Conservation (phyloP, 331 rosid species). For the Malus hybrid region DNA sequence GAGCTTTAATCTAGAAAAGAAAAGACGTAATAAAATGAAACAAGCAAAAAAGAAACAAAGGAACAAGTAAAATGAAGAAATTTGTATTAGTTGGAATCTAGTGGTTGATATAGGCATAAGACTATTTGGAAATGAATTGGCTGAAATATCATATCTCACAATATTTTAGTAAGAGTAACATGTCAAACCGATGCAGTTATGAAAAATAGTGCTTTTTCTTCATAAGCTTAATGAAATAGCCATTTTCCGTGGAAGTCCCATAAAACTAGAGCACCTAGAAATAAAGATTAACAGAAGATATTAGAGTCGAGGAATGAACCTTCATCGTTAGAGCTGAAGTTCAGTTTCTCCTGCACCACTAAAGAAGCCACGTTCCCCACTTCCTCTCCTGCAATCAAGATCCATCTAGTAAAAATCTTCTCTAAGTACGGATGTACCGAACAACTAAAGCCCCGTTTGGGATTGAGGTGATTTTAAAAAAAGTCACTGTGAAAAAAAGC, state of each 20-base stretch:
- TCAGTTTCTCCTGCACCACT: conserved; percentile 99
- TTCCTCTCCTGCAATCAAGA: conserved; percentile 69
- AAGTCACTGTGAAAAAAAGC: no score
- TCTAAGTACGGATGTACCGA: neutral
- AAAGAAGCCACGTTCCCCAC: conserved; percentile 87
- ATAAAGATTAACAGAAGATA: conserved; percentile 9
- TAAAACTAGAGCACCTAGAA: neutral
- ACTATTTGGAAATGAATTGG: neutral
- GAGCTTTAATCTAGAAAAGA: neutral
- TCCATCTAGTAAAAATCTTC: conserved; percentile 4
- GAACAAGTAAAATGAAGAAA: neutral
- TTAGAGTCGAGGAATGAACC: conserved; percentile 35
- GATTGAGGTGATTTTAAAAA: no score
- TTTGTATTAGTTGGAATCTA: neutral
- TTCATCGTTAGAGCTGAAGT: conserved; percentile 88
- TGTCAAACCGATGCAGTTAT: neutral
- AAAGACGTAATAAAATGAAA: neutral
- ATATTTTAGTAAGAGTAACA: neutral
- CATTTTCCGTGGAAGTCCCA: neutral
- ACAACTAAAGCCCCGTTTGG: no score
- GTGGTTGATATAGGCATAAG: neutral
- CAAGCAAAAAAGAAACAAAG: neutral
- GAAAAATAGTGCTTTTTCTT: neutral
- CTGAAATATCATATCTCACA: neutral
- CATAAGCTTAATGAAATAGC: neutral